Evolutionary conservation across 352 stramenopile species (phyloP), one percentile per base, ranked within the genome.

Genomic region (Phytophthora agathidicida): DNA sequence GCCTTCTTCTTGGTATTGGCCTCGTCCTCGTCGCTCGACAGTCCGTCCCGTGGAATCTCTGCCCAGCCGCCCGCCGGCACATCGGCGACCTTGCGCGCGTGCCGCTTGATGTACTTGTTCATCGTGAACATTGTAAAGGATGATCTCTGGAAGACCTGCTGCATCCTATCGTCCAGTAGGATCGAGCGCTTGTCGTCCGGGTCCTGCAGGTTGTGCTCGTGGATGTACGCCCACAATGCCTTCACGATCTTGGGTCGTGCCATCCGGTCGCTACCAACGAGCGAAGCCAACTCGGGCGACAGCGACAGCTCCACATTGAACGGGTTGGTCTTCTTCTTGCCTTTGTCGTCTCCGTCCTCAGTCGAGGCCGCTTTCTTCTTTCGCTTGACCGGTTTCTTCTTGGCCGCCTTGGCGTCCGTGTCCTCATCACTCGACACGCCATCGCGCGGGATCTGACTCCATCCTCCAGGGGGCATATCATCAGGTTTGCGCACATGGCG

Each of bases 171-270:
- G 65, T 98, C 94, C 43, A 97, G 67, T 14, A 98, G 56, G 58
- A 99, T 99, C 52, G 89, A 86, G 14, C 91, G 87, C 70, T 98
- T 97, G 62, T 99, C 89, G 11, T 83, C 64, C 20, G 96, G 96
- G 77, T 98, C 94, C 73, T 99, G 96, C 37, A 99, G 73, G 19
- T 97, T 71, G 55, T 99, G 82, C 36, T 96, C 89, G 44, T 93
- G 89, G 51, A 99, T 98, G 67, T 99, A 98, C 48, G 96, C 86
- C 96, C 96, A 99, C 14, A 99, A 62, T 27, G 79, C 69, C 62
- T 98, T 98, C 23, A 98, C 93, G 39, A 98, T 93, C 58, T 98
- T 81, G 9, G 93, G 92, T 5, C 95, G 80, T 27, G 93, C 83
- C 68, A 96, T 89, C 35, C 83, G 61, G 33, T 96, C 86, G 10